phyloP scores from a whole-genome alignment of 805 yeast genomes.

The Yarrowia hollandica region DNA sequence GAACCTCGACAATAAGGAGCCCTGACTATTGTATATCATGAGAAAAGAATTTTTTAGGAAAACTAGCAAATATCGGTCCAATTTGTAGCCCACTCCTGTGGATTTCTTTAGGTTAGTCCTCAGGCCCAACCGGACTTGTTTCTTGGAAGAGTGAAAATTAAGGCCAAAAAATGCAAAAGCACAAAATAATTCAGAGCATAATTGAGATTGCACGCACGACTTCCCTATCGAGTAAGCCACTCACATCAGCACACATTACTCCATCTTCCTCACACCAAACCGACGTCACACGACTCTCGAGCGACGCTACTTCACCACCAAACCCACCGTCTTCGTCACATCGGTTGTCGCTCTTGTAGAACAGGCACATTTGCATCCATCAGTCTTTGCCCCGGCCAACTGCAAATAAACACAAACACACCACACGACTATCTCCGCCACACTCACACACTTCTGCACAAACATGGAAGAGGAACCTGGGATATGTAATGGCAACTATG shows the following conservation, averaged over 20 bases:
- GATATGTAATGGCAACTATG: conserved; percentile 28
- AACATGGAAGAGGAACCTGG: conserved; percentile 29
- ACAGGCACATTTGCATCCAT: too few relatives aligned
- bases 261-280: not conserved
- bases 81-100: not conserved
- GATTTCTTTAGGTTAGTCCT: conserved; percentile 6
- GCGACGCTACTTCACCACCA: not conserved
- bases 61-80: too few relatives aligned
- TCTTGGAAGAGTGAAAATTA: conserved; percentile 6
- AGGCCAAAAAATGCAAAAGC: conserved; percentile 18
- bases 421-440: not conserved
- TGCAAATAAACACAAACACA: too few relatives aligned
- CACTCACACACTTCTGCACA: not conserved
- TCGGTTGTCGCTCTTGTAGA: too few relatives aligned
- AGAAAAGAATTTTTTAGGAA: too few relatives aligned
- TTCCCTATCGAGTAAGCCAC: conserved; percentile 27
- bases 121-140: conserved; percentile 19
- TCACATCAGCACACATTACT: not conserved
- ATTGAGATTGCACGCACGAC: conserved; percentile 26
- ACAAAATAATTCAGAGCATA: conserved; percentile 29
- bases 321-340: too few relatives aligned
- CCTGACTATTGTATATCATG: too few relatives aligned
- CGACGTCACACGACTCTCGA: conserved; percentile 7
- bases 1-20: too few relatives aligned
- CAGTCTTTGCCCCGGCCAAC: too few relatives aligned